Conservation (phyloP, 2,329 filamentous ascomycete species). For the Corynespora cassiicola region DNA sequence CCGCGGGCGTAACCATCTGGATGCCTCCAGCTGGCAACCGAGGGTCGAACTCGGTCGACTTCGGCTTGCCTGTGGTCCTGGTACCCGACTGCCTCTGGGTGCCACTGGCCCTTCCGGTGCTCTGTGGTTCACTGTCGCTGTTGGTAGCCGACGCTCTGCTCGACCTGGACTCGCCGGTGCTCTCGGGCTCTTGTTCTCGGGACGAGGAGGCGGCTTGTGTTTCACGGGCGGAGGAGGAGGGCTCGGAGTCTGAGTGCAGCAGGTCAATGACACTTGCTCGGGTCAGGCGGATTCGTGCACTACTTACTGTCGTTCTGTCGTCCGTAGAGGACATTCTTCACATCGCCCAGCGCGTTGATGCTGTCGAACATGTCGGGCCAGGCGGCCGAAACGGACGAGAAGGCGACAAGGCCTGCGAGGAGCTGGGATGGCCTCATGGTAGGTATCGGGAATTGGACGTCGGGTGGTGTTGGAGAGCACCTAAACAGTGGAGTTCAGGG, state of each 20-base stretch:
- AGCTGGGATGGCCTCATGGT: slow-evolving; percentile 47
- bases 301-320: slow-evolving; percentile 39
- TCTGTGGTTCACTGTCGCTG: slow-evolving; percentile 19
- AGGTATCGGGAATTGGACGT: not conserved
- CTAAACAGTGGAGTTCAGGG: slow-evolving; percentile 9
- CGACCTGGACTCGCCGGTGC: slow-evolving; percentile 15
- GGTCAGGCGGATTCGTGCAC: slow-evolving; percentile 2
- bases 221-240: slow-evolving; percentile 14
- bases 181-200: slow-evolving; percentile 13
- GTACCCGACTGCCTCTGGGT: slow-evolving; percentile 17
- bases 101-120: slow-evolving; percentile 25
- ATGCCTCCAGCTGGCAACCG: slow-evolving; percentile 65
- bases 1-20: slow-evolving; percentile 65
- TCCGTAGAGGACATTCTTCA: slow-evolving; percentile 36
- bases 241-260: slow-evolving; percentile 19
- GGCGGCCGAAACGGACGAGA: slow-evolving; percentile 44
- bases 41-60: slow-evolving; percentile 54
- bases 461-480: slow-evolving; percentile 1
- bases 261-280: not conserved
- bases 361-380: slow-evolving; percentile 41
- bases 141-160: slow-evolving; percentile 15
- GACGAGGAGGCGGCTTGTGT: slow-evolving; percentile 13
- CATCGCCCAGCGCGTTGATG: slow-evolving; percentile 32
- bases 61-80: slow-evolving; percentile 26
- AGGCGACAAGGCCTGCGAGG: slow-evolving; percentile 43